Conservation (phyloP, 345 rosid genomes). For the Dimocarpus longan region DNA sequence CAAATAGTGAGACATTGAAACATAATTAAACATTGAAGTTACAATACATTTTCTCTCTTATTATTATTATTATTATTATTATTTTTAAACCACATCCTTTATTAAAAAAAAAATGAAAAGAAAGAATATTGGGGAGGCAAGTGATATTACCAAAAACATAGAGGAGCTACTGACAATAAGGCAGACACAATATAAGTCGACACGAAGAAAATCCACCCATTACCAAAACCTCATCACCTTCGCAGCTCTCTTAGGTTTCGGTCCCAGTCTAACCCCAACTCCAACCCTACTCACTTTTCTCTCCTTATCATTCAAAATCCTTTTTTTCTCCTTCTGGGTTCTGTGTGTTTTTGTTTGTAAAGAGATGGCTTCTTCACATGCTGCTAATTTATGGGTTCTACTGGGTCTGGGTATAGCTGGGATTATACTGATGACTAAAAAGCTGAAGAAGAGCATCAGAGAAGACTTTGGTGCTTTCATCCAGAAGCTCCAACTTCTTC, state of each 20-base stretch:
- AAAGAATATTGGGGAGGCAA: background rate
- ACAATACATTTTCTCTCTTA: no score
- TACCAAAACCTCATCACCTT: conserved; percentile 2
- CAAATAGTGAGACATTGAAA: no score
- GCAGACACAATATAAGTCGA: background rate
- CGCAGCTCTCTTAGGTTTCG: conserved; percentile 1
- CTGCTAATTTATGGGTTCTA: conserved; percentile 83
- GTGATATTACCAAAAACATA: background rate
- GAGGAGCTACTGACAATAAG: no score
- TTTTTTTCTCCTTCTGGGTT: background rate
- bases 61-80: no score
- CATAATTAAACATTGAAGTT: background rate
- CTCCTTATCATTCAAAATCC: background rate
- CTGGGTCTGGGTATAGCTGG: conserved; percentile 89
- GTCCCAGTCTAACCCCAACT: background rate
- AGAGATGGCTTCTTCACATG: conserved; percentile 54
- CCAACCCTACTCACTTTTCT: background rate
- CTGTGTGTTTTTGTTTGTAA: background rate
- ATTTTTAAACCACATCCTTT: no score
- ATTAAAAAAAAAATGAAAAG: background rate
- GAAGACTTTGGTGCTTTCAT: conserved; percentile 94
- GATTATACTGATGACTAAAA: conserved; percentile 58
- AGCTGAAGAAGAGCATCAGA: conserved; percentile 61
- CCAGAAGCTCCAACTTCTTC: conserved; percentile 72
- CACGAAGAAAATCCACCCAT: background rate